Conservation (phyloP, 192 early-diverging fungal species). For the Coemansia sp. region DNA sequence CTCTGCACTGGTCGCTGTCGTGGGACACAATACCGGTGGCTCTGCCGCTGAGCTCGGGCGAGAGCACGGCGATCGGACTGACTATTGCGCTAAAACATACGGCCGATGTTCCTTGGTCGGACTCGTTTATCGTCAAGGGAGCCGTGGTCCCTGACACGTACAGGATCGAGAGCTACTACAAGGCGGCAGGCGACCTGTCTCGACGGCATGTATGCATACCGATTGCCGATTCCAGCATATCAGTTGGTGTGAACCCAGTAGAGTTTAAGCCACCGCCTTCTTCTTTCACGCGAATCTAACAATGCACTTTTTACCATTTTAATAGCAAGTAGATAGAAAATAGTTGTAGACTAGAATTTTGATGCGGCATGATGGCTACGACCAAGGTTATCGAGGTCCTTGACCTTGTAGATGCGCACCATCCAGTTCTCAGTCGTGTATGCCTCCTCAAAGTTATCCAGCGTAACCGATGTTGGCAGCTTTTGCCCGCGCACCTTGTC, state of each 20-base stretch:
- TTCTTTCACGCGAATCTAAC: slow-evolving; percentile 24
- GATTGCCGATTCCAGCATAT: slow-evolving; percentile 4
- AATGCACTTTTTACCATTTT: neutral
- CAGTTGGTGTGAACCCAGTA: slow-evolving; percentile 26
- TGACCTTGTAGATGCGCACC: slow-evolving; percentile 98
- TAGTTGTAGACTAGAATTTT: neutral
- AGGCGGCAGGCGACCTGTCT: neutral
- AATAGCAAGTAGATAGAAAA: neutral
- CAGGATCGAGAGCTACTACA: slow-evolving; percentile 21
- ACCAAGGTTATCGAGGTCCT: slow-evolving; percentile 91
- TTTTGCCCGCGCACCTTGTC: slow-evolving; percentile 84
- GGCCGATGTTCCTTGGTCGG: slow-evolving; percentile 34
- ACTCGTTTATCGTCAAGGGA: slow-evolving; percentile 21
- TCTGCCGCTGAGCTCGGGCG: slow-evolving; percentile 47
- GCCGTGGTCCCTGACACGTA: slow-evolving; percentile 9
- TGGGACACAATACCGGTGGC: slow-evolving; percentile 26
- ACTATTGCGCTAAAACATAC: slow-evolving; percentile 11
- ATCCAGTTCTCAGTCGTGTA: slow-evolving; percentile 96
- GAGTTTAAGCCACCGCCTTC: slow-evolving; percentile 37
- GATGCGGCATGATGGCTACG: slow-evolving; percentile 51
- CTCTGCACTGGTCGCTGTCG: slow-evolving; percentile 30
- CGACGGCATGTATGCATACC: slow-evolving; percentile 10
- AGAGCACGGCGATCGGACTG: slow-evolving; percentile 17
- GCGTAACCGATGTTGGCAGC: slow-evolving; percentile 75
- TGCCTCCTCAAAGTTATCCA: slow-evolving; percentile 89